Percentiles rank a stretch among this genome's conserved stretches.
These are phyloP conservation scores for Cryptosporidium xiaoi DNA, from an alignment of 169 alveolate species.

Conservation along the genomic window DNA sequence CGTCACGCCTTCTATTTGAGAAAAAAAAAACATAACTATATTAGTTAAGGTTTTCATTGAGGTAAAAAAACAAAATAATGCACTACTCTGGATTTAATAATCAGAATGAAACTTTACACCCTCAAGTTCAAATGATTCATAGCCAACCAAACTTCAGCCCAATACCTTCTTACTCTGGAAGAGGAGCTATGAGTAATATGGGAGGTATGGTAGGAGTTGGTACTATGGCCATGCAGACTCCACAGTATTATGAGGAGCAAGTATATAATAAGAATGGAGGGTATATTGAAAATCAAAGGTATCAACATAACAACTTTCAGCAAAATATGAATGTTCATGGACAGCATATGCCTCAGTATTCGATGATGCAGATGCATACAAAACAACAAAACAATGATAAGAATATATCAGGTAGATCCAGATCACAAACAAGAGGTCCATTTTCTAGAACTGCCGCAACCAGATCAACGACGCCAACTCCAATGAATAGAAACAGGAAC, in stretches of 20 bases:
- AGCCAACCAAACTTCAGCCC: constrained; percentile 12
- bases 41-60: no score
- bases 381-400: constrained; percentile 24
- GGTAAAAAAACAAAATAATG: constrained; percentile 10
- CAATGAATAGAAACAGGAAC: constrained; percentile 30
- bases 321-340: neutral
- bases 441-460: constrained; percentile 69
- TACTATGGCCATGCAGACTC: neutral
- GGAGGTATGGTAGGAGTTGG: no score
- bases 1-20: no score
- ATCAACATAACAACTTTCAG: constrained; percentile 31
- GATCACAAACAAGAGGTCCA: constrained; percentile 72
- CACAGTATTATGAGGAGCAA: constrained; percentile 25
- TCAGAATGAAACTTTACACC: constrained; percentile 19
- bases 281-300: constrained; percentile 1
- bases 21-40: no score
- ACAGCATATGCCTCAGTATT: constrained; percentile 37
- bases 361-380: constrained; percentile 43
- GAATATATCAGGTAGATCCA: constrained; percentile 26
- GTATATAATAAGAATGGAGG: neutral
- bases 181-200: constrained; percentile 2
- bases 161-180: constrained; percentile 8
- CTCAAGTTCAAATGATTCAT: constrained; percentile 25
- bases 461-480: constrained; percentile 71
- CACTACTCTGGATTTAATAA: constrained; percentile 17